Base-by-base conservation (phyloP, 495 filamentous ascomycete genomes). In the Penicillium cataractarum region DNA sequence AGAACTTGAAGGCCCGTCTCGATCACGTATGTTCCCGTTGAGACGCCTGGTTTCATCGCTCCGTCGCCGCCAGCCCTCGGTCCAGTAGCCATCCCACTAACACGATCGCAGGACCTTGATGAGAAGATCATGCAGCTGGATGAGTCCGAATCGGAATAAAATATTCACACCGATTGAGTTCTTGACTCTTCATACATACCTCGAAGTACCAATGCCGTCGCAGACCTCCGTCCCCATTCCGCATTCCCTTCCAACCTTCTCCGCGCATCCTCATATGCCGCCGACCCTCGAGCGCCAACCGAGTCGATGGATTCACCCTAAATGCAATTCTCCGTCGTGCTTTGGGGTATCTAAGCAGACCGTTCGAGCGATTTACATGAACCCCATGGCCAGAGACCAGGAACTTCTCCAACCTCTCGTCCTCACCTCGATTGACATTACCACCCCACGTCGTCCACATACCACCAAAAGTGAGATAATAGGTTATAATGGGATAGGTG, bases 1-100 rank as follows among this genome's bases (percentile, higher is more conserved):
- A 84, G 57, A 78, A 80, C 7, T 61, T 87, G 46, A 85, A 92
- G 70, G 78, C 79, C 50, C 76, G 79, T 57, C 80, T 90, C 51
- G 83, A 90, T 39, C 86, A 86, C 65, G 86, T 87, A 72, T 71
- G 82, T 72, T 3, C n/a, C 22, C 33, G 1, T 9, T 39, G 22
- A 46, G 55, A 22, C 19, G 15, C 22, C 2, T n/a, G 15, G 40
- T 49, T 4, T 10, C n/a, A 7, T 44, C 52, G 21, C 26, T 9
- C 39, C 3, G 19, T 8, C 7, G 5, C 17, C 6, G 13, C 42
- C 6, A 17, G 6, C 22, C 19, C 40, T 3, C n/a, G 12, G 31
- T 10, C 12, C 15, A 32, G 39, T 29, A 21, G 19, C 35, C 35
- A 42, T n/a, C 19, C 15, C 39, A 52, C 59, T 69, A 12, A 69